phyloP scores from a whole-genome alignment of 108 stramenopile genomes.

The Bacterosira constricta region DNA sequence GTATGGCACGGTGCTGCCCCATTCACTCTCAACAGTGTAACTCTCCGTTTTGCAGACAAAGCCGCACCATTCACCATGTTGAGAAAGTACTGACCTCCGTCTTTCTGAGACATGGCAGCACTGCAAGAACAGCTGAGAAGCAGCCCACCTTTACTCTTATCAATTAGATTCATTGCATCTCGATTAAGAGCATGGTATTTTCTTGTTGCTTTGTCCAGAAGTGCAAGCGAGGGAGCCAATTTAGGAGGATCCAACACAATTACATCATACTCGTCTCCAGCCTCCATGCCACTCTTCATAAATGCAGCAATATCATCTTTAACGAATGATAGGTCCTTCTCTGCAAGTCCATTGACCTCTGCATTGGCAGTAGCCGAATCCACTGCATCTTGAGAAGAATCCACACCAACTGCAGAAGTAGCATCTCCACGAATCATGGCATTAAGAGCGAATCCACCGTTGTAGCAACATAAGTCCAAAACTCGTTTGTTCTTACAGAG shows the following conservation, averaged over 20 bases:
- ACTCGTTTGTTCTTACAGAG: slow-evolving; percentile 68
- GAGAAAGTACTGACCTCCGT: slow-evolving; percentile 84
- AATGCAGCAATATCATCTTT: slow-evolving; percentile 77
- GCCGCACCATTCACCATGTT: slow-evolving; percentile 77
- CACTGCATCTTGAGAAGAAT: slow-evolving; percentile 87
- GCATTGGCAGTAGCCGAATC: slow-evolving; percentile 75
- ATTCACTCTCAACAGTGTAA: slow-evolving; percentile 64
- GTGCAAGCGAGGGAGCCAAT: slow-evolving; percentile 80
- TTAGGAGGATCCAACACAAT: slow-evolving; percentile 95
- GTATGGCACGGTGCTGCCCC: slow-evolving; percentile 88
- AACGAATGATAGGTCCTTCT: slow-evolving; percentile 56
- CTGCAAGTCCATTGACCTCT: slow-evolving; percentile 71
- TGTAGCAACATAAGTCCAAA: slow-evolving; percentile 89
- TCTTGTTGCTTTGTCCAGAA: slow-evolving; percentile 68
- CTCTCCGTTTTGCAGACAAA: slow-evolving; percentile 63
- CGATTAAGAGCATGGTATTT: slow-evolving; percentile 92
- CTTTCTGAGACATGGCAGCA: slow-evolving; percentile 93
- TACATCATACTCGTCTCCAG: slow-evolving; percentile 69
- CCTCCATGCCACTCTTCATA: slow-evolving; percentile 66
- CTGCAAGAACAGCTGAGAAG: slow-evolving; percentile 94
- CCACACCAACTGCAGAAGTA: slow-evolving; percentile 66
- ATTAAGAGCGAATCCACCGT: slow-evolving; percentile 89
- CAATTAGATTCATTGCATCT: slow-evolving; percentile 84
- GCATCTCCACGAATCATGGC: slow-evolving; percentile 74
- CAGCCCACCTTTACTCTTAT: slow-evolving; percentile 72